phyloP scores from a whole-genome alignment of 768 basidiomycete species.

The Leucocoprinus birnbaumii region DNA sequence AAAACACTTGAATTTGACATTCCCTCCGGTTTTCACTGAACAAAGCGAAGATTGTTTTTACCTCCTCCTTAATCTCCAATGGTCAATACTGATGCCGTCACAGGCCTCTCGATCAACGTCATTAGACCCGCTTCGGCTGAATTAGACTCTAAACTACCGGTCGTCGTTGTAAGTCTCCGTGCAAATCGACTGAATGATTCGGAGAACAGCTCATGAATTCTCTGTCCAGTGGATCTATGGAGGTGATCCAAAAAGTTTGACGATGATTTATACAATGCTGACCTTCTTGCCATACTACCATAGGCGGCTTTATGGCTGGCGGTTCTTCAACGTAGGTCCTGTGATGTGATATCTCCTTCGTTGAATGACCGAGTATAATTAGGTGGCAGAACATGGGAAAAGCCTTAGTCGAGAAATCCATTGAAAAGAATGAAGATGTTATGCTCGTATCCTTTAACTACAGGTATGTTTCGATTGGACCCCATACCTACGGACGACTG shows the following conservation, averaged over 20 bases:
- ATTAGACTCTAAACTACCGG: constrained; percentile 42
- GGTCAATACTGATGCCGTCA: not conserved
- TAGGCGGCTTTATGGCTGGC: constrained; percentile 31
- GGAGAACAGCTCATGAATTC: constrained; percentile 6
- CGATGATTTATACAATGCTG: not conserved
- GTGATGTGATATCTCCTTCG: not conserved
- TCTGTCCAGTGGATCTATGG: no score
- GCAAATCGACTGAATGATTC: constrained; percentile 16
- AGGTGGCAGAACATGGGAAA: constrained; percentile 11
- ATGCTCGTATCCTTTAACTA: constrained; percentile 40
- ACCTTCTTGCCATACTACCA: not conserved
- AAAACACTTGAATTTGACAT: constrained; percentile 29
- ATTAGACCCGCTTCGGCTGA: constrained; percentile 37
- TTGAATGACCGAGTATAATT: constrained; percentile 19
- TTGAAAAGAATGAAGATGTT: constrained; percentile 28
- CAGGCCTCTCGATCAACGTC: constrained; percentile 53
- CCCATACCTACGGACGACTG: not conserved
- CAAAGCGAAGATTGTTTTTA: constrained; percentile 42
- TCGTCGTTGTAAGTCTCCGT: constrained; percentile 42
- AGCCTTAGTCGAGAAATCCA: constrained; percentile 12
- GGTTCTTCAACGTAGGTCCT: constrained; percentile 17
- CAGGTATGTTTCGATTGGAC: constrained; percentile 12
- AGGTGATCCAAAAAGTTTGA: no score
- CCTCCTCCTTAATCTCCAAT: not conserved
- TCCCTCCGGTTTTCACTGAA: constrained; percentile 17